Percentiles rank a stretch among this genome's conserved stretches.
Conservation (phyloP, 768 basidiomycete genomes). For the Auriscalpium vulgare region DNA sequence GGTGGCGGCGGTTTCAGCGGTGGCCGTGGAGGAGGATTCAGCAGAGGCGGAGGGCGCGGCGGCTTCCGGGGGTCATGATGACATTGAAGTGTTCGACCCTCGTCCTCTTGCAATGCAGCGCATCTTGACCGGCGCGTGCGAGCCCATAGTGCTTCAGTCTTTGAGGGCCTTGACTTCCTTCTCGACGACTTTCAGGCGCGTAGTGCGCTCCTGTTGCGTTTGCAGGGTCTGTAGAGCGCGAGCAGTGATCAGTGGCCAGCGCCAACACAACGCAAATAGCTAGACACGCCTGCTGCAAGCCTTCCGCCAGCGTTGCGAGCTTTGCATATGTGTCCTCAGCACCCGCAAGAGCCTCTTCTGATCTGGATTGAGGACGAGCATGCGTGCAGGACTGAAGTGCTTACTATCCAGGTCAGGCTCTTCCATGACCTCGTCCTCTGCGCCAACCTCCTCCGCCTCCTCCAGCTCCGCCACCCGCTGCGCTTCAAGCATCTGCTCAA, state of each 20-base stretch:
- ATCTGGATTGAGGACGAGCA: background rate
- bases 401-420: slow-evolving; percentile 17
- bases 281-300: slow-evolving; percentile 42
- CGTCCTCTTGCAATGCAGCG: too few relatives aligned
- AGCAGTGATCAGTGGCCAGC: background rate
- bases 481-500: slow-evolving; percentile 31
- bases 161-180: slow-evolving; percentile 8
- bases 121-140: background rate
- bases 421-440: slow-evolving; percentile 11
- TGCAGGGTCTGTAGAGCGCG: slow-evolving; percentile 32
- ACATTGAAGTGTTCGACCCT: background rate
- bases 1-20: slow-evolving; percentile 27
- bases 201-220: slow-evolving; percentile 43
- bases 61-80: slow-evolving; percentile 44
- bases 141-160: background rate
- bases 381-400: background rate
- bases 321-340: slow-evolving; percentile 23
- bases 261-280: background rate
- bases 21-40: slow-evolving; percentile 31
- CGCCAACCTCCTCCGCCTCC: slow-evolving; percentile 12
- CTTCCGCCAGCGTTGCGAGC: slow-evolving; percentile 34
- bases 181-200: slow-evolving; percentile 28
- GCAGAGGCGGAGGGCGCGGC: slow-evolving; percentile 31
- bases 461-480: slow-evolving; percentile 26
- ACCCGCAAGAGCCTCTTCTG: slow-evolving; percentile 18